Base-by-base conservation (phyloP, 306 rosid species). In the Phaseolus lunatus region DNA sequence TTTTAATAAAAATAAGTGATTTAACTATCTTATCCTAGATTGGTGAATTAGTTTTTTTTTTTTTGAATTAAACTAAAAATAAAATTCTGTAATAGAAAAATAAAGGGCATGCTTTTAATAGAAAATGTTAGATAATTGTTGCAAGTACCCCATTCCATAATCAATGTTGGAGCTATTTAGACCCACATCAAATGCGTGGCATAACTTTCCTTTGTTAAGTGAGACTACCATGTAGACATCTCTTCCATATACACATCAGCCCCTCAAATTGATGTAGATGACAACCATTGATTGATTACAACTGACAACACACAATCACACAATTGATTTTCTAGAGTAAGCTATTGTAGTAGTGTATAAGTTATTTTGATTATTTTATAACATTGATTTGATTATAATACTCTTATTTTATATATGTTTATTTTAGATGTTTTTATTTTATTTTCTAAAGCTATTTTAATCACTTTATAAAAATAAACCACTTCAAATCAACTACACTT, bases 151-250 rank as follows among this genome's bases (percentile, higher is more conserved):
- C 67, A 62, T 75, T 70, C 70, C 75, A 74, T 53, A 45, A 75
- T 53, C 7, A 78, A 59, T 75, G 20, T 59, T 43, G 26, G 48
- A 23, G 22, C 27, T 47, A 70, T n/a, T 18, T 11, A 10, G 64
- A 67, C 78, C 84, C 56, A 68, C 86, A 74, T 78, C 59, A 69
- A 6, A 74, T 44, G 48, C 37, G 50, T 61, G 73, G 22, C 71
- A 69, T 64, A 50, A 41, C 67, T 48, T 73, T 61, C 19, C 47
- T 63, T 15, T 66, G 37, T 65, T 57, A 49, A 67, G 26, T 29
- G 58, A 62, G 16, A 44, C 50, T 67, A 54, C 77, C 65, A n/a
- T 64, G 24, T 41, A 43, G 33, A 41, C 5, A 16, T n/a, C n/a
- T n/a, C n/a, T n/a, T n/a, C n/a, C n/a, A n/a, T n/a, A n/a, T n/a